A percentile compares a stretch with the other conserved stretches of the same genome.
These are phyloP conservation scores for Pseudovirgaria hyperparasitica DNA, from an alignment of 2,329 filamentous ascomycete genomes.

Conservation along the genomic window DNA sequence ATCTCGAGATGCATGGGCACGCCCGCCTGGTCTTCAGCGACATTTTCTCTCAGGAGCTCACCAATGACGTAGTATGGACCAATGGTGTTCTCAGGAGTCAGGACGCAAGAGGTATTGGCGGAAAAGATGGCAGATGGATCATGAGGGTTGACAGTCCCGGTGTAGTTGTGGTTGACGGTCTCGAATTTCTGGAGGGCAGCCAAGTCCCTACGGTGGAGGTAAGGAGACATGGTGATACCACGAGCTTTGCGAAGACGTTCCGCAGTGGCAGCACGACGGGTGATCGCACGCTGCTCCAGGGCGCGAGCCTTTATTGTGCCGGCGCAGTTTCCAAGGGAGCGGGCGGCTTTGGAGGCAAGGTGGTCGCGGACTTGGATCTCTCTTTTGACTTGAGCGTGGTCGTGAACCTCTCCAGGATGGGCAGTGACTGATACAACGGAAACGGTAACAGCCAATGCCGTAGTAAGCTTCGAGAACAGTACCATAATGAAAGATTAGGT, in stretches of 20 bases:
- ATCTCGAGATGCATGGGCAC: slow-evolving; percentile 34
- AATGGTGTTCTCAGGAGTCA: slow-evolving; percentile 13
- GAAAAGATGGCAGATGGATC: slow-evolving; percentile 9
- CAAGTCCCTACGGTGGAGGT: slow-evolving; percentile 15
- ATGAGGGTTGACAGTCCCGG: slow-evolving; percentile 8
- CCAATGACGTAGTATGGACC: slow-evolving; percentile 29
- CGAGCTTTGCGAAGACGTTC: slow-evolving; percentile 13
- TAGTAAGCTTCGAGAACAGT: slow-evolving; percentile 10
- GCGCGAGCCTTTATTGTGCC: slow-evolving; percentile 9
- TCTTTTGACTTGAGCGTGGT: slow-evolving; percentile 15
- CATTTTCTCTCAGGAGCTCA: slow-evolving; percentile 35
- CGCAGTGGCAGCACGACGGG: slow-evolving; percentile 10
- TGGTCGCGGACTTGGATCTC: slow-evolving; percentile 15
- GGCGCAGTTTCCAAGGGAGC: slow-evolving; percentile 11
- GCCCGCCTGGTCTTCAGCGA: slow-evolving; percentile 32
- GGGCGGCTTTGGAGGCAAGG: slow-evolving; percentile 10
- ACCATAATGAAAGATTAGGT: slow-evolving; percentile 8
- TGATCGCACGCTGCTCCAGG: slow-evolving; percentile 10
- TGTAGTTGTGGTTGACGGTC: slow-evolving; percentile 19
- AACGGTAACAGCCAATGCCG: slow-evolving; percentile 10
- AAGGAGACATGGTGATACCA: slow-evolving; percentile 11
- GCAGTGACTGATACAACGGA: slow-evolving; percentile 10
- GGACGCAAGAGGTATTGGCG: slow-evolving; percentile 13
- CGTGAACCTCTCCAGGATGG: slow-evolving; percentile 22
- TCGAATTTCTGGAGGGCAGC: slow-evolving; percentile 17